Conservation (phyloP, 345 rosid genomes). For the Linum lewisii region DNA sequence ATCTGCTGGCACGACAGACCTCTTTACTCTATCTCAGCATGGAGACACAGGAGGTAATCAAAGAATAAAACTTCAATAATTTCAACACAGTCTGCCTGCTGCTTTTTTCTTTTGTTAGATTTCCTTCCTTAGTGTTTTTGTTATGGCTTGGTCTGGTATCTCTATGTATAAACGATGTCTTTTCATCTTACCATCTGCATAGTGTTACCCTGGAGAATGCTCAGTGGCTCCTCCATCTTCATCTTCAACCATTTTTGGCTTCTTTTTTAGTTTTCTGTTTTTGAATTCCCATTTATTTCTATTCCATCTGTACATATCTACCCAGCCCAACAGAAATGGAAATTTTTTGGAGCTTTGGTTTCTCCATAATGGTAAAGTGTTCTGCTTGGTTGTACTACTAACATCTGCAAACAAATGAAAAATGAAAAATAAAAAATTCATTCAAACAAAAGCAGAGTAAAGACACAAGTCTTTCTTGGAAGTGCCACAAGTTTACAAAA, state of each 20-base stretch:
- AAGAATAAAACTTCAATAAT: not conserved
- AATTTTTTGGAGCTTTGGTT: not conserved
- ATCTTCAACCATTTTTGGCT: not conserved
- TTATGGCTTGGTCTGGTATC: not conserved
- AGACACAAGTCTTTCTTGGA: not conserved
- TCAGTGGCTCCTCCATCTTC: not conserved
- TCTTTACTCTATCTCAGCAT: not conserved
- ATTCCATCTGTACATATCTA: not conserved
- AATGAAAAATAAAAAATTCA: too few relatives aligned
- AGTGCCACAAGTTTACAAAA: not conserved
- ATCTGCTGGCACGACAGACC: constrained; percentile 4
- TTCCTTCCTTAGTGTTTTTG: not conserved
- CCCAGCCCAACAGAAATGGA: not conserved
- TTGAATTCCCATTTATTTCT: not conserved
- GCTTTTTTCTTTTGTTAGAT: not conserved
- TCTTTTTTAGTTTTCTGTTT: too few relatives aligned
- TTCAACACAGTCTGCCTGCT: not conserved
- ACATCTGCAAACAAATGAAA: too few relatives aligned
- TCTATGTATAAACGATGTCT: not conserved
- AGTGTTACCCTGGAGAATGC: not conserved
- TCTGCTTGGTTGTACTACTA: not conserved
- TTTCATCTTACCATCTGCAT: not conserved
- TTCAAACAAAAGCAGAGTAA: not conserved
- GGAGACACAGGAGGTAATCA: constrained; percentile 2
- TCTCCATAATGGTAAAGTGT: not conserved